Conservation (phyloP, 2,329 filamentous ascomycete species). For the Tolypocladium nubicola region DNA sequence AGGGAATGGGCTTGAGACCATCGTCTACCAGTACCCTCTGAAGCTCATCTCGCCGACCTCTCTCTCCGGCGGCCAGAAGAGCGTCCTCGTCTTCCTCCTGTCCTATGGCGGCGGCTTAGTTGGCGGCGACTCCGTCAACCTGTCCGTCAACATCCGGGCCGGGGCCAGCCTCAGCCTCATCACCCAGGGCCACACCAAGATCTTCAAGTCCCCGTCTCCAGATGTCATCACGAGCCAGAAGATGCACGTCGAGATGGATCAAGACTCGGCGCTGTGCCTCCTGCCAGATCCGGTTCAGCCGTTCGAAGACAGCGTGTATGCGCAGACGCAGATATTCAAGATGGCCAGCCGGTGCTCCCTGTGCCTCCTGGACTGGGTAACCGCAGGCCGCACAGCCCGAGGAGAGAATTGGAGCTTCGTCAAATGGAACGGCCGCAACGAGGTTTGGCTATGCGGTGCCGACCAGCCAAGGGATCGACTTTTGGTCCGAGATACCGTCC, state of each 20-base stretch:
- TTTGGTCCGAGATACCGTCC: slow-evolving; percentile 74
- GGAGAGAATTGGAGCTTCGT: slow-evolving; percentile 83
- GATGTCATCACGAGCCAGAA: slow-evolving; percentile 48
- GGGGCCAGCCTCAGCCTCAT: slow-evolving; percentile 57
- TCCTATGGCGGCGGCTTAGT: slow-evolving; percentile 94
- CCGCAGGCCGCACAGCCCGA: slow-evolving; percentile 70
- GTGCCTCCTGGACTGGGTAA: slow-evolving; percentile 90
- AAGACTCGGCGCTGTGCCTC: slow-evolving; percentile 47
- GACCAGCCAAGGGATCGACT: slow-evolving; percentile 39
- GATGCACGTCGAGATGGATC: slow-evolving; percentile 38
- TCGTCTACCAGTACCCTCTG: slow-evolving; percentile 87
- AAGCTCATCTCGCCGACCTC: slow-evolving; percentile 76
- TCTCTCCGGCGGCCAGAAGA: slow-evolving; percentile 50
- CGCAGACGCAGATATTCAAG: slow-evolving; percentile 72
- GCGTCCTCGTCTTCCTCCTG: slow-evolving; percentile 75
- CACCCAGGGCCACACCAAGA: slow-evolving; percentile 80
- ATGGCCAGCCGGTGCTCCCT: slow-evolving; percentile 48
- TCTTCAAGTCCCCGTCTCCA: slow-evolving; percentile 67
- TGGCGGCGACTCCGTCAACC: slow-evolving; percentile 70
- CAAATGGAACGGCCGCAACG: slow-evolving; percentile 74
- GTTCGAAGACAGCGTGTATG: slow-evolving; percentile 73
- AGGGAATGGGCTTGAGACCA: slow-evolving; percentile 58
- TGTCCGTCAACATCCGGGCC: slow-evolving; percentile 55
- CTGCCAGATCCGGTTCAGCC: slow-evolving; percentile 92
- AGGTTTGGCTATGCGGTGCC: slow-evolving; percentile 54